phyloP scores from a whole-genome alignment of 2,329 filamentous ascomycete species.

The Domatiomyces catenatus region DNA sequence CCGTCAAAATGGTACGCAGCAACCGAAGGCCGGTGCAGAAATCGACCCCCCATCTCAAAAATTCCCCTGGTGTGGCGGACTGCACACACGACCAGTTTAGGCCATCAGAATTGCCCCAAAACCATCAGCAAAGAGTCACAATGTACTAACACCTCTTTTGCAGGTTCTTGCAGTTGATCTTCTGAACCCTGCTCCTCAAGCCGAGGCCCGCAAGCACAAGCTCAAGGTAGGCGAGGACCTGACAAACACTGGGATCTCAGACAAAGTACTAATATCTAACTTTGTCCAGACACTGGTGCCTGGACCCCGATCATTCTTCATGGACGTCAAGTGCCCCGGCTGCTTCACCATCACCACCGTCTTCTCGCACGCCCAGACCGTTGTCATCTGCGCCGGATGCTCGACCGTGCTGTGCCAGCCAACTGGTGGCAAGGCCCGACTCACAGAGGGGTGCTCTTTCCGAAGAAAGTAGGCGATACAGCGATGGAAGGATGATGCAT shows the following conservation, averaged over 20 bases:
- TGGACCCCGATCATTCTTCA: slow-evolving; percentile 97
- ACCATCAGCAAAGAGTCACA: slow-evolving; percentile 4
- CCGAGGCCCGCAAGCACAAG: slow-evolving; percentile 99
- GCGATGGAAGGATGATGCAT: slow-evolving; percentile 15
- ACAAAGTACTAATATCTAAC: slow-evolving; percentile 14
- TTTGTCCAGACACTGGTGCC: slow-evolving; percentile 63
- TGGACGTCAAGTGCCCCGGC: slow-evolving; percentile 99
- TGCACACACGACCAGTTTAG: slow-evolving; percentile 17
- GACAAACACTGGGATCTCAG: slow-evolving; percentile 8
- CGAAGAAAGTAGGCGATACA: slow-evolving; percentile 83
- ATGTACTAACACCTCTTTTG: slow-evolving; percentile 15
- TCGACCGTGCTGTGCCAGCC: slow-evolving; percentile 99
- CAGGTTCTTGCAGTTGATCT: slow-evolving; percentile 99
- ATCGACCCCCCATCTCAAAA: slow-evolving; percentile 11
- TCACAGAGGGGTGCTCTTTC: slow-evolving; percentile 99
- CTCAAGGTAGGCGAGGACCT: slow-evolving; percentile 63
- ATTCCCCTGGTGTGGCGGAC: slow-evolving; percentile 5
- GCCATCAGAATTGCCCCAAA: slow-evolving; percentile 10
- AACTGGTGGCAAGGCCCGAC: slow-evolving; percentile 94
- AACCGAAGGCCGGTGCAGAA: slow-evolving; percentile 1
- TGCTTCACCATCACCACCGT: slow-evolving; percentile 99
- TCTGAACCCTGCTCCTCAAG: slow-evolving; percentile 93
- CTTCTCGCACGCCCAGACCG: slow-evolving; percentile 99
- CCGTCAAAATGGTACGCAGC: slow-evolving; percentile 54
- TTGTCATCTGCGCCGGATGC: slow-evolving; percentile 99